phyloP scores from a whole-genome alignment of 2,329 filamentous ascomycete species.

The Arthrobotrys iridis region DNA sequence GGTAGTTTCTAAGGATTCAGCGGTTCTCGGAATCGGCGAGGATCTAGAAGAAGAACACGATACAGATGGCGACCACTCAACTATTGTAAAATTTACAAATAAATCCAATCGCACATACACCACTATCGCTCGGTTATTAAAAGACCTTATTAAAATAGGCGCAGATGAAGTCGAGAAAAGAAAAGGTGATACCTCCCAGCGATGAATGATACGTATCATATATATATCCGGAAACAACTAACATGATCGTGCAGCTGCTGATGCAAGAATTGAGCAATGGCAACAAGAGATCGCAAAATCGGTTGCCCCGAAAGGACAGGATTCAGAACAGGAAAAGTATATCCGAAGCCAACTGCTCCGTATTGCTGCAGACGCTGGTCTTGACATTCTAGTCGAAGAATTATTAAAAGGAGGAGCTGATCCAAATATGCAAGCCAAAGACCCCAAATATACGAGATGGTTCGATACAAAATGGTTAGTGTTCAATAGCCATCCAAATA shows the following conservation, averaged over 20 bases:
- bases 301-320: background rate
- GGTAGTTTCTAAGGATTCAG: constrained; percentile 30
- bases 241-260: background rate
- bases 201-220: background rate
- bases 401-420: constrained; percentile 10
- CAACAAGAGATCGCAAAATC: background rate
- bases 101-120: constrained; percentile 19
- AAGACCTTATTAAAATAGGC: background rate
- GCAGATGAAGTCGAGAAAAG: background rate
- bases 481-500: background rate
- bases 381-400: background rate
- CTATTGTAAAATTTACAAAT: constrained; percentile 39
- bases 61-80: constrained; percentile 35
- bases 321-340: background rate
- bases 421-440: constrained; percentile 18
- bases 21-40: constrained; percentile 9
- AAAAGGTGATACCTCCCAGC: constrained; percentile 1
- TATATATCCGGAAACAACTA: too few species aligned
- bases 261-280: background rate
- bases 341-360: constrained; percentile 29
- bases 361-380: constrained; percentile 13
- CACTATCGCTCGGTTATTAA: background rate
- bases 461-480: constrained; percentile 10
- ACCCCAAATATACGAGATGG: background rate
- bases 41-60: constrained; percentile 7